Percentiles rank a stretch among this genome's conserved stretches.
These are phyloP conservation scores for Mycotypha africana DNA, from an alignment of 371 early-diverging fungal species.

Conservation along the genomic window DNA sequence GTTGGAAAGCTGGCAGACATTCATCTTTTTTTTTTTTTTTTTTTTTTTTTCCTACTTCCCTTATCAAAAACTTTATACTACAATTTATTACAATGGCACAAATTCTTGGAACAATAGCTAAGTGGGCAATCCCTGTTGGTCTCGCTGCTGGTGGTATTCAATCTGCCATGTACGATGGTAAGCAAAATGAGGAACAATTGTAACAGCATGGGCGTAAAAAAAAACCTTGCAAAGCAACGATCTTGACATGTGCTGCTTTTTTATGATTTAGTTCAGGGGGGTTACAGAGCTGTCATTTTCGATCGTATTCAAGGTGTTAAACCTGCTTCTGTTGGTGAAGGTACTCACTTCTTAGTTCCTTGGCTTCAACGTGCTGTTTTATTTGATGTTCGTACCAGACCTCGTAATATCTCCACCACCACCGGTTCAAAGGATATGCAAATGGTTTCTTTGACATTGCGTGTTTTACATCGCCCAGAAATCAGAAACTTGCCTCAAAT, in stretches of 20 bases:
- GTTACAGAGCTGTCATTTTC: conserved; percentile 95
- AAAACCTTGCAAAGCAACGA: too few relatives aligned
- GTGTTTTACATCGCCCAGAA: conserved; percentile 93
- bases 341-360: conserved; percentile 96
- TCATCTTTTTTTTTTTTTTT: neutral
- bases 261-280: conserved; percentile 78
- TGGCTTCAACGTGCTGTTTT: conserved; percentile 81
- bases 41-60: neutral
- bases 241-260: neutral
- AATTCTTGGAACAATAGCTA: conserved; percentile 55
- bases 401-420: conserved; percentile 95
- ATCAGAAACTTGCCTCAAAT: conserved; percentile 70
- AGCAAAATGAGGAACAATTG: conserved; percentile 8
- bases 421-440: conserved; percentile 90
- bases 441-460: conserved; percentile 88
- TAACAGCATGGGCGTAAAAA: too few relatives aligned
- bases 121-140: conserved; percentile 65
- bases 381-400: conserved; percentile 91
- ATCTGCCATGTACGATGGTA: conserved; percentile 92
- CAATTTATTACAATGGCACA: conserved; percentile 25
- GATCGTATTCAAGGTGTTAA: conserved; percentile 94
- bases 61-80: neutral
- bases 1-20: too few relatives aligned
- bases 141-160: conserved; percentile 65
- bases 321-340: conserved; percentile 76